Conservation (phyloP, 371 early-diverging fungal genomes). For the Mortierella sp. region DNA sequence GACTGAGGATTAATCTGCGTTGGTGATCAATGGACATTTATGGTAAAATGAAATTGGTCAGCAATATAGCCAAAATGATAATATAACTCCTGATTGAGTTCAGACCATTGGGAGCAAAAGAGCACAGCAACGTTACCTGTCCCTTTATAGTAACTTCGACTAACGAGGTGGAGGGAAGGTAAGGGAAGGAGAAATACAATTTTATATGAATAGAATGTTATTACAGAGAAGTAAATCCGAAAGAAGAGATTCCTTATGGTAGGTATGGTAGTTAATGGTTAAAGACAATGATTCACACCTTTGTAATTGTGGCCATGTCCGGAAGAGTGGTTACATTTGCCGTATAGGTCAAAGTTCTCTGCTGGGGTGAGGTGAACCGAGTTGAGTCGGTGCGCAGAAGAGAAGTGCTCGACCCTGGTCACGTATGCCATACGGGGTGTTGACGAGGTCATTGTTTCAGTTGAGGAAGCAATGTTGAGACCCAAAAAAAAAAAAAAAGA, state of each 20-base stretch:
- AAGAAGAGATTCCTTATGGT: background rate
- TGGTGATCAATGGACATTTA: background rate
- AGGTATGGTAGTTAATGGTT: background rate
- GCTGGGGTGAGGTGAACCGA: conserved; percentile 75
- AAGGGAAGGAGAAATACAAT: background rate
- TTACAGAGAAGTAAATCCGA: background rate
- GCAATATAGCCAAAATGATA: background rate
- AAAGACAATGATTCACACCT: conserved; percentile 55
- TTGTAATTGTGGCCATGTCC: conserved; percentile 95
- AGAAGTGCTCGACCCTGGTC: conserved; percentile 83
- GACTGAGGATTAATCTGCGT: conserved; percentile 73
- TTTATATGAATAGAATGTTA: background rate
- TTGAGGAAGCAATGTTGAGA: background rate
- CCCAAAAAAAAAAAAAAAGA: background rate
- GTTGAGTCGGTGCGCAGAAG: conserved; percentile 91
- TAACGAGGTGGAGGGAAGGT: conserved; percentile 29
- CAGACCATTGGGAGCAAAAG: background rate
- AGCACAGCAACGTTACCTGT: conserved; percentile 44
- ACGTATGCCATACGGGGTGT: conserved; percentile 66
- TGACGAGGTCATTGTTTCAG: conserved; percentile 31
- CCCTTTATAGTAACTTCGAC: conserved; percentile 86
- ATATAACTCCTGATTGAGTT: background rate
- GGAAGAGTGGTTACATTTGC: conserved; percentile 90
- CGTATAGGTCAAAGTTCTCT: conserved; percentile 81
- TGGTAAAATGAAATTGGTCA: conserved; percentile 26